Evolutionary conservation across 2,329 filamentous ascomycete genomes (phyloP).

Genomic region (Sclerotinia borealis): DNA sequence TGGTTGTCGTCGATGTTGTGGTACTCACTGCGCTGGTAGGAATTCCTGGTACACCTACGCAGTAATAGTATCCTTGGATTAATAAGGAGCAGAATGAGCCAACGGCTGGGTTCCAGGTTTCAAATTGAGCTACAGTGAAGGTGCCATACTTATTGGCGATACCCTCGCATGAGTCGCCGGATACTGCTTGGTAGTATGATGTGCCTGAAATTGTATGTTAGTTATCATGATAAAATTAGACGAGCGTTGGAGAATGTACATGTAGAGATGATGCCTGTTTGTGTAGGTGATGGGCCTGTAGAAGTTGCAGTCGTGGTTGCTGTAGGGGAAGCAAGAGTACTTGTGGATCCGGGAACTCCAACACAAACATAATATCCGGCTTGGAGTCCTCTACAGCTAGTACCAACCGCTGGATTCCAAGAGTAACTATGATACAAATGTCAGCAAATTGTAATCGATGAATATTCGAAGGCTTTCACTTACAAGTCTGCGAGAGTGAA

Average conservation of each 20-base stretch:
- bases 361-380: not conserved
- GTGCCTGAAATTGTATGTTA: slow-evolving; percentile 14
- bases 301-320: too few species aligned
- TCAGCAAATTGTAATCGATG: too few species aligned
- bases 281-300: slow-evolving; percentile 17
- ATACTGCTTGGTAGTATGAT: slow-evolving; percentile 17
- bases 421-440: not conserved
- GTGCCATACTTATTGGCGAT: slow-evolving; percentile 12
- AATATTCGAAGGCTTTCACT: too few species aligned
- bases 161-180: not conserved
- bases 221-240: not conserved
- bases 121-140: slow-evolving; percentile 22
- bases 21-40: not conserved
- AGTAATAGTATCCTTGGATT: not conserved
- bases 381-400: not conserved
- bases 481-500: slow-evolving; percentile 23
- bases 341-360: not conserved
- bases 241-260: not conserved
- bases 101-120: slow-evolving; percentile 32
- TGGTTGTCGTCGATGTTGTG: slow-evolving; percentile 7
- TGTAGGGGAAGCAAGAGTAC: too few species aligned
- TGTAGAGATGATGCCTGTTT: slow-evolving; percentile 17
- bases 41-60: not conserved
- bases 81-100: not conserved
- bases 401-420: slow-evolving; percentile 32